Evolutionary conservation across 371 early-diverging fungal genomes (phyloP).

Genomic region (Lichtheimia corymbifera): DNA sequence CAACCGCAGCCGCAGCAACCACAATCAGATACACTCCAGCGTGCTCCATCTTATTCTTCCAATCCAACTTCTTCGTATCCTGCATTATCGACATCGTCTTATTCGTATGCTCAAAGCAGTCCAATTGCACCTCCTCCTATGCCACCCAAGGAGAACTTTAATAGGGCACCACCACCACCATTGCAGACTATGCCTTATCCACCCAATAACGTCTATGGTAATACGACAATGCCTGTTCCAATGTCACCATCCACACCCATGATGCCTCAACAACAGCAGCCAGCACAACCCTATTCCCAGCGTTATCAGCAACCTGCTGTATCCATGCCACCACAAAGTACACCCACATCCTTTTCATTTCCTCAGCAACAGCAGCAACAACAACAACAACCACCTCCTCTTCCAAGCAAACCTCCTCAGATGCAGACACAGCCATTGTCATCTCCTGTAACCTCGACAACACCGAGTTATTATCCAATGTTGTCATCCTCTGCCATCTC

Average conservation of each 20-base stretch:
- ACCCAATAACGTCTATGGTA: background rate
- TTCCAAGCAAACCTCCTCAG: constrained; percentile 8
- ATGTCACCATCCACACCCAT: background rate
- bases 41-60: constrained; percentile 5
- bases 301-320: background rate
- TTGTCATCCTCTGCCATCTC: constrained; percentile 1
- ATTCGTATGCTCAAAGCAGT: constrained; percentile 5
- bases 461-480: constrained; percentile 10
- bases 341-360: background rate
- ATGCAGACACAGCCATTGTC: constrained; percentile 3
- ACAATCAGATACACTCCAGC: background rate
- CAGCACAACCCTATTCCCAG: background rate
- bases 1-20: background rate
- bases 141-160: background rate
- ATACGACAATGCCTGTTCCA: background rate
- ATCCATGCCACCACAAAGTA: background rate
- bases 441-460: background rate
- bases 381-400: constrained; percentile 8
- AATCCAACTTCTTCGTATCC: background rate
- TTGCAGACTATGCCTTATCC: background rate
- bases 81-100: background rate
- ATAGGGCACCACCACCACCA: background rate
- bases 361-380: background rate
- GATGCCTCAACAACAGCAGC: constrained; percentile 1
- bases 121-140: constrained; percentile 1